Evolutionary conservation across 768 basidiomycete species (phyloP), one percentile per base, ranked within the genome.

Genomic region (Pholiota molesta): DNA sequence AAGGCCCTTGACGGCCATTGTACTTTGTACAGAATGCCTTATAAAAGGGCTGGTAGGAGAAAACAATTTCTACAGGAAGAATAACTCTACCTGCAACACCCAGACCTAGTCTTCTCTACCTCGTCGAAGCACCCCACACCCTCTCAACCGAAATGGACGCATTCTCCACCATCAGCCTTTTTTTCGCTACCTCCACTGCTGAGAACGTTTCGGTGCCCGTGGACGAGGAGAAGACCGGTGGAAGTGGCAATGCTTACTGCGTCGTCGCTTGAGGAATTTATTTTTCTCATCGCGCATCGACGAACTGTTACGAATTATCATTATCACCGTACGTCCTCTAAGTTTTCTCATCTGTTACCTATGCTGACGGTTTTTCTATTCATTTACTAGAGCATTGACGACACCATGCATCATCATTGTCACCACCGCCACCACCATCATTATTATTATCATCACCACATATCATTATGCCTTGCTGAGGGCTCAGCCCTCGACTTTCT

Each of bases 81-180:
- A 21, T 49, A 5, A 13, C 47, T 49, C 19, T 49, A n/a, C 47
- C 19, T 26, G 47, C 47, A 0, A 19, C 17, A 49, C 47, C 47
- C 47, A 60, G 31, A 59, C 52, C 52, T 51, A 53, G 58, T 37
- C 31, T 56, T 61, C 29, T 47, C 47, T 58, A 49, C 47, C 23
- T 26, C 47, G 47, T 26, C 23, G 47, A 49, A 49, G 26, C 23
- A 19, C n/a, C 61, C 42, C 39, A 53, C 51, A 57, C 53, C 40
- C 61, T 60, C 62, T 23, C 23, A 26, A 49, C 47, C 47, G 47
- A 49, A 62, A 71, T 71, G 68, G 68, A 71, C 68, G 64, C 70
- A 60, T 71, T 71, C 70, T 57, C 67, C 57, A 66, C 68, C 58
- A 68, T 71, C 66, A 55, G 31, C 64, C 60, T 66, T 63, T 65